These are phyloP conservation scores for Pleurotus ostreatus DNA, from an alignment of 768 basidiomycete species.

Conservation along the genomic window DNA sequence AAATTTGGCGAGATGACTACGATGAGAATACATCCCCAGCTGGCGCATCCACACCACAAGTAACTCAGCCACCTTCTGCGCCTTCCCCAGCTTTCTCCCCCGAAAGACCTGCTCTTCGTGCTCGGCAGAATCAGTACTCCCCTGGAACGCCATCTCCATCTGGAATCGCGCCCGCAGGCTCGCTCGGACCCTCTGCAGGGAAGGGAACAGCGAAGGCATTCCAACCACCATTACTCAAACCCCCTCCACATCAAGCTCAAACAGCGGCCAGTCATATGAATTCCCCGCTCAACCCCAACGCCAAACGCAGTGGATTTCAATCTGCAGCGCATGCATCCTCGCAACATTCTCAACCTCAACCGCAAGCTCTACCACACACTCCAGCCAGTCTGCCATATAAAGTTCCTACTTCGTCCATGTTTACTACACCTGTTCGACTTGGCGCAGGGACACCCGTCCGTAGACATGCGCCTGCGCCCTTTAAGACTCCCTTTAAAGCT, in stretches of 20 bases:
- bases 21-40: not conserved
- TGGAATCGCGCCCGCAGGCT: constrained; percentile 16
- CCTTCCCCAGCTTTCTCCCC: constrained; percentile 18
- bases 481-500: constrained; percentile 54
- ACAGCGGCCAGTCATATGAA: constrained; percentile 8
- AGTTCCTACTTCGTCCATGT: not conserved
- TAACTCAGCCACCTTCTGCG: constrained; percentile 20
- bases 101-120: constrained; percentile 29
- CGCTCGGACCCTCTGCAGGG: constrained; percentile 11
- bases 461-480: constrained; percentile 28
- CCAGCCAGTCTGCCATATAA: not conserved
- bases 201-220: constrained; percentile 19
- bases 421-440: constrained; percentile 15
- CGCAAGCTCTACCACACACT: not conserved
- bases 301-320: not conserved
- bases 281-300: constrained; percentile 28
- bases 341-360: constrained; percentile 25
- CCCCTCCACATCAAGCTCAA: constrained; percentile 7
- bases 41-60: constrained; percentile 1
- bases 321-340: not conserved
- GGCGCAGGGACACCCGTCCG: constrained; percentile 2
- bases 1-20: constrained; percentile 42
- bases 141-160: constrained; percentile 39
- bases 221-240: constrained; percentile 15
- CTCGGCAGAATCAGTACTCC: constrained; percentile 29